Base-by-base conservation (phyloP, 768 basidiomycete genomes). In the Infundibulicybe gibba region DNA sequence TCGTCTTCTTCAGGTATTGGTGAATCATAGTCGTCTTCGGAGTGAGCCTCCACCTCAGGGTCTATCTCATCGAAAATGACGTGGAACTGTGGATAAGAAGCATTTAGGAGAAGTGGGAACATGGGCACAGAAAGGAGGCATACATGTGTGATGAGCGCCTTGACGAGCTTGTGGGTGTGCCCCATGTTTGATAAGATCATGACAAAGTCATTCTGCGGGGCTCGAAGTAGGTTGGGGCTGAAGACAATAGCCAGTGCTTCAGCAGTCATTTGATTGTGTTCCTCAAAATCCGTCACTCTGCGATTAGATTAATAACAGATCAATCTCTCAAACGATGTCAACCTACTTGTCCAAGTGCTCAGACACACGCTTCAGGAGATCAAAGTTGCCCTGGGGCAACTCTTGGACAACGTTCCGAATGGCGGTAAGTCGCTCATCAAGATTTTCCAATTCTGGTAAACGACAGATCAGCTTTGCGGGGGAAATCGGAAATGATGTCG, bases 251-350 rank as follows among this genome's bases (percentile, higher is more conserved):
- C 85, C 3, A 94, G 72, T 6, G 86, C 83, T 53, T 91, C 85
- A 1, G 88, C 83, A 2, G 87, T 89, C 91, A 94, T 94, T 49
- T 93, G 90, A 55, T 92, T 94, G 41, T 83, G 77, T 48, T 92
- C 90, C 60, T 93, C 90, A 63, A 77, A 89, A 58, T 92, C 89
- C 3, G 89, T 88, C n/a, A 92, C 87, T 59, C 88, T 88, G 58
- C 4, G 40, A 31, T 37, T 38, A 12, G 12, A 17, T 39, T 21
- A 33, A 40, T 17, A 6, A 31, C 32, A 32, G 11, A 10, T 19
- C 25, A 10, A 39, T 30, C 16, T n/a, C 49, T 14, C 10, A 30
- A n/a, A 41, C 12, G 19, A 15, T 37, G 14, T 32, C 41, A 31
- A 66, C 72, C 15, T 25, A 82, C 83, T 71, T 80, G 65, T 93